phyloP scores from a whole-genome alignment of 768 basidiomycete species.

The Baorangia bicolor region DNA sequence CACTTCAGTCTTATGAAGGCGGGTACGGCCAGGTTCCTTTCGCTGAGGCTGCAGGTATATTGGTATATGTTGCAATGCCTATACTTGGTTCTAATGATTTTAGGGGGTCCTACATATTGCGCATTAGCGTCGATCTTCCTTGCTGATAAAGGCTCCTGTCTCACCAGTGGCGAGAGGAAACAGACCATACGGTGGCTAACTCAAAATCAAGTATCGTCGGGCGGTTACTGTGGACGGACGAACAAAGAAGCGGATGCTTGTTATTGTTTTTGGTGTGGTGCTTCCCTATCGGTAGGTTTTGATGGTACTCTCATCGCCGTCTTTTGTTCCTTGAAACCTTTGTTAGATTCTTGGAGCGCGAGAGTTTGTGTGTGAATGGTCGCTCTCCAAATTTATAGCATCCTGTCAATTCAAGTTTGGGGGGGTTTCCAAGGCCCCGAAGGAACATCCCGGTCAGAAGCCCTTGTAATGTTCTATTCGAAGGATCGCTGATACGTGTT shows the following conservation, averaged over 20 bases:
- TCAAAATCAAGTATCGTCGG: slow-evolving; percentile 59
- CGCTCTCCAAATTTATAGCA: slow-evolving; percentile 64
- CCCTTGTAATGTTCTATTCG: not conserved
- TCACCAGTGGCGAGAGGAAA: slow-evolving; percentile 40
- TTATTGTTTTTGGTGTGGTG: slow-evolving; percentile 96
- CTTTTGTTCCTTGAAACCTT: not conserved
- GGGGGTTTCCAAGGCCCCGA: slow-evolving; percentile 83
- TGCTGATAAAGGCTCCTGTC: slow-evolving; percentile 29
- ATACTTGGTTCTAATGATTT: not conserved
- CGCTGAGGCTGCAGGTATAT: slow-evolving; percentile 81
- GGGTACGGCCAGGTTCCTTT: slow-evolving; percentile 83
- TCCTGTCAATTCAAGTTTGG: slow-evolving; percentile 86
- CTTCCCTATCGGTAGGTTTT: slow-evolving; percentile 62
- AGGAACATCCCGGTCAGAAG: slow-evolving; percentile 69
- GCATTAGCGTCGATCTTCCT: slow-evolving; percentile 75
- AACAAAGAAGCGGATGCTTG: slow-evolving; percentile 89
- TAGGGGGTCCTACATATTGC: slow-evolving; percentile 94
- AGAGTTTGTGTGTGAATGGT: slow-evolving; percentile 53
- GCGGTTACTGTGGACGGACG: slow-evolving; percentile 88
- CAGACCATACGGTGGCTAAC: slow-evolving; percentile 75
- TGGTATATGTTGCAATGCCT: not conserved
- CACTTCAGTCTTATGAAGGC: slow-evolving; percentile 80
- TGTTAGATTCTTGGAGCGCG: slow-evolving; percentile 65
- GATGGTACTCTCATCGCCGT: not conserved
- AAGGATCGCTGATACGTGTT: slow-evolving; percentile 11